A percentile compares a stretch with the other conserved stretches of the same genome.
These are phyloP conservation scores for Apiotrichum porosum DNA, from an alignment of 1,284 basidiomycete species.

Conservation along the genomic window DNA sequence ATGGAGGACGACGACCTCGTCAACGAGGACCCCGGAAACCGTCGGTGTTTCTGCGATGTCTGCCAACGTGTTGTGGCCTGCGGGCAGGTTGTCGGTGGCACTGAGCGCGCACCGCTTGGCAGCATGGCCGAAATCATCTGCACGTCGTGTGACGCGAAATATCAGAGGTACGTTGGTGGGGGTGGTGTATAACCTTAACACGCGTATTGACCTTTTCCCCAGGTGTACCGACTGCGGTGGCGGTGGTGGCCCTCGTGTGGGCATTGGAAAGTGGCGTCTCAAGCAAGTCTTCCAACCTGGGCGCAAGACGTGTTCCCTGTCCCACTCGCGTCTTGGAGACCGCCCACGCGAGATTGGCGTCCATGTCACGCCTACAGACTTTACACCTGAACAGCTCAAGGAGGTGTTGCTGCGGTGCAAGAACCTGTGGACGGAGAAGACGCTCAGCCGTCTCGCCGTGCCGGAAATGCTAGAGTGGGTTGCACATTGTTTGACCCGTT, in stretches of 20 bases:
- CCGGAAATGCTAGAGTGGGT: slow-evolving; percentile 49
- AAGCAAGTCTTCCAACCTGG: slow-evolving; percentile 50
- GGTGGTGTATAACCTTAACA: too few relatives aligned
- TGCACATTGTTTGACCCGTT: too few relatives aligned
- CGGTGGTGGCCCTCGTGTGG: slow-evolving; percentile 46
- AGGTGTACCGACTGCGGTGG: slow-evolving; percentile 41
- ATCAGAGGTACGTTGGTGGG: slow-evolving; percentile 29
- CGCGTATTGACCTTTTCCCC: slow-evolving; percentile 15
- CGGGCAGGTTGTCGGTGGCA: slow-evolving; percentile 32
- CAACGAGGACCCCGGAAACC: slow-evolving; percentile 9
- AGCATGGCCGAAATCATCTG: slow-evolving; percentile 41
- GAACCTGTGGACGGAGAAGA: slow-evolving; percentile 46
- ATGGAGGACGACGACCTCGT: slow-evolving; percentile 41
- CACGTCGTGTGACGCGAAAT: slow-evolving; percentile 38
- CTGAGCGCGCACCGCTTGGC: slow-evolving; percentile 24
- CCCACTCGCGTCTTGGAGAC: slow-evolving; percentile 47
- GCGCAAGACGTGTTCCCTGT: slow-evolving; percentile 49
- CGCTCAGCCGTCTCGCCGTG: slow-evolving; percentile 43
- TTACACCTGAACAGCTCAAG: slow-evolving; percentile 42
- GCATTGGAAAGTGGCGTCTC: slow-evolving; percentile 51
- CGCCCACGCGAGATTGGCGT: slow-evolving; percentile 44
- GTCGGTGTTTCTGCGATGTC: slow-evolving; percentile 41
- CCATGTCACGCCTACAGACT: slow-evolving; percentile 43
- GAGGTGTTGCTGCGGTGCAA: slow-evolving; percentile 44
- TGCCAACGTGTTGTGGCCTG: slow-evolving; percentile 42